phyloP scores from a whole-genome alignment of 2,329 filamentous ascomycete genomes.

The Alternaria sp. region DNA sequence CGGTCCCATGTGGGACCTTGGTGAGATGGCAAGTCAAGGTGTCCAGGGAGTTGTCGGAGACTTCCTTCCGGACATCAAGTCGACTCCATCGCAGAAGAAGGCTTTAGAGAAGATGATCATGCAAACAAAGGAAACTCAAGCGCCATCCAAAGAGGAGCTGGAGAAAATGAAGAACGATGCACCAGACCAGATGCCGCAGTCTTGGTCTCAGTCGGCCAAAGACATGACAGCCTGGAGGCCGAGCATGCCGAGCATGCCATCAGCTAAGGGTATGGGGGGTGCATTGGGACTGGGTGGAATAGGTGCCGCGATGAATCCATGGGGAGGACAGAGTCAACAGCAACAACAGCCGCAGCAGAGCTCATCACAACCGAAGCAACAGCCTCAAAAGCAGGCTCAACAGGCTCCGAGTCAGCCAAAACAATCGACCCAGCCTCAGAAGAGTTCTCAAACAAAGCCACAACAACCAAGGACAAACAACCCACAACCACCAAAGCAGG shows the following conservation, averaged over 20 bases:
- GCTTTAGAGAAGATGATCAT: conserved; percentile 50
- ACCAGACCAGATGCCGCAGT: conserved; percentile 43
- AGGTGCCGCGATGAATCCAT: conserved; percentile 15
- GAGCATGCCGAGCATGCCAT: conserved; percentile 41
- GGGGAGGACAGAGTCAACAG: conserved; percentile 16
- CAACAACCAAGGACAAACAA: conserved; percentile 1
- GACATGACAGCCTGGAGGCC: conserved; percentile 47
- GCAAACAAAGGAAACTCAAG: conserved; percentile 46
- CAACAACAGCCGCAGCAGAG: conserved; percentile 14
- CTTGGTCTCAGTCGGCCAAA: conserved; percentile 43
- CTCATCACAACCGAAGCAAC: conserved; percentile 9
- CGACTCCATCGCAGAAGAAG: conserved; percentile 45
- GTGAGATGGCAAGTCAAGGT: conserved; percentile 48
- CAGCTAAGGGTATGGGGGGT: conserved; percentile 31
- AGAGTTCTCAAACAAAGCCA: conserved; percentile 5
- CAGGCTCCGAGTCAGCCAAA: conserved; percentile 1
- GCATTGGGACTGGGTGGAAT: conserved; percentile 31
- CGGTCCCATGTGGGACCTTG: conserved; percentile 48
- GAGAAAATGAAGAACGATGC: conserved; percentile 47
- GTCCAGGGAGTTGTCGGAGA: conserved; percentile 46
- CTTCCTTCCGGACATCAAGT: conserved; percentile 46
- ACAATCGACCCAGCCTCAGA: conserved; percentile 1
- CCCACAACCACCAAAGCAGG: conserved; percentile 24
- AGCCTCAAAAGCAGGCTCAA: background rate
- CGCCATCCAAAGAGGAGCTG: conserved; percentile 43